Base-by-base conservation (phyloP, 1,139 yeast genomes). In the Pichia sp. region DNA sequence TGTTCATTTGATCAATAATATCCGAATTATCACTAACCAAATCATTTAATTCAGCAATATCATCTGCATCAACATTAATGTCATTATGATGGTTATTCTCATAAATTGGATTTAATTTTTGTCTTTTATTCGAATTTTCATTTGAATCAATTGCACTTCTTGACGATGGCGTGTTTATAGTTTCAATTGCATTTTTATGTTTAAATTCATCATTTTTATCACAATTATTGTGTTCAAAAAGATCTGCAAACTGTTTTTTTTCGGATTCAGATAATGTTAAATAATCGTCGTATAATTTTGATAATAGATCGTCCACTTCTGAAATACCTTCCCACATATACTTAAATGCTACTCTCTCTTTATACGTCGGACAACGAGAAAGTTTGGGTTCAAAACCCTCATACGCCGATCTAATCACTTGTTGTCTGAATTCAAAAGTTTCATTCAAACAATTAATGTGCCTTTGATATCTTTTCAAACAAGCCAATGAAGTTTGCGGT, bases 381-480 rank as follows among this genome's bases (percentile, higher is more conserved):
- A 25, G 2, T 15, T 29, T 30, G 15, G 16, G 23, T 24, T n/a
- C 12, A 15, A 23, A 3, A 8, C 22, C 23, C 20, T 29, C 26
- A 37, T 47, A 50, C 12, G 47, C 30, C 16, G 35, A 34, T 9
- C 39, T 23, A 39, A 48, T 20, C 42, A 48, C 52, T 47, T 58
- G 57, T 32, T 59, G 55, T 56, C 74, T 63, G 47, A 62, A 68
- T n/a, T 60, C 61, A 42, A 55, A 60, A 18, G 65, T 61, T 32
- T 63, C 63, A 40, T 66, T 68, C 24, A 70, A 57, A 45, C 61
- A 53, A 48, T 58, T 59, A 37, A 59, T 27, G 44, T 73, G 61
- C 40, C 69, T 59, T 47, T 59, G 60, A 42, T 62, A 65, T 43
- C 65, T 65, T 44, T 62, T 63, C 11, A 62, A 62, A 12, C 62